phyloP scores from a whole-genome alignment of 1,139 yeast genomes.

The Blastobotrys capitulatus region DNA sequence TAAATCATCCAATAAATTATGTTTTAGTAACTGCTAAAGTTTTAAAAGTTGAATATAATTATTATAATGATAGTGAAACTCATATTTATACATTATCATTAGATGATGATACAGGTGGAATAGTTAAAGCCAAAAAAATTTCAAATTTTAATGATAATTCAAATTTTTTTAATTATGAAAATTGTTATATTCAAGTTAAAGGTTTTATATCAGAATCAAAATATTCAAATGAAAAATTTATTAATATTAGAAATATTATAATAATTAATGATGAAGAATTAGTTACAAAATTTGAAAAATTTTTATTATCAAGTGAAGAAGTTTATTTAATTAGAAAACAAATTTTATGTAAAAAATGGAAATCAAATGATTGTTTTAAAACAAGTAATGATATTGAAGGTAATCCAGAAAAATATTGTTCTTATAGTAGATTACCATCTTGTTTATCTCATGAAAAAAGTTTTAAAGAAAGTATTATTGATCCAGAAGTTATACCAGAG shows the following conservation, averaged over 20 bases:
- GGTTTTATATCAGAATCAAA: constrained; percentile 4
- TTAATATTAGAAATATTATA: constrained; percentile 6
- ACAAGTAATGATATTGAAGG: neutral
- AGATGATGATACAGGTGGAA: constrained; percentile 18
- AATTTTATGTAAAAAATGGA: constrained; percentile 4
- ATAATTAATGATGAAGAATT: neutral
- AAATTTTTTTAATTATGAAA: neutral
- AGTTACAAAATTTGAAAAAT: constrained; percentile 3
- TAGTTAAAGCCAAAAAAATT: neutral
- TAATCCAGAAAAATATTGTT: constrained; percentile 10
- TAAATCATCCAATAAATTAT: constrained; percentile 27
- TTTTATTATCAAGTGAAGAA: constrained; percentile 10
- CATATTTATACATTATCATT: constrained; percentile 8
- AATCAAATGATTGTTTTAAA: neutral
- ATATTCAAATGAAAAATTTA: neutral
- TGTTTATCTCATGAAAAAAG: neutral
- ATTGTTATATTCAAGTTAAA: constrained; percentile 7
- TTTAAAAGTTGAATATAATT: constrained; percentile 12
- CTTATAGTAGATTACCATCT: constrained; percentile 10
- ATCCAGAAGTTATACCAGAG: neutral
- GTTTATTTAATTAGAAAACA: constrained; percentile 1
- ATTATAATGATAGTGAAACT: constrained; percentile 7
- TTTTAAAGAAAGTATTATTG: neutral
- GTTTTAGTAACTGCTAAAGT: constrained; percentile 24
- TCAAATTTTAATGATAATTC: neutral